Evolutionary conservation across 1,284 basidiomycete species (phyloP).

Genomic region (Cryptococcus jaspeensis): DNA sequence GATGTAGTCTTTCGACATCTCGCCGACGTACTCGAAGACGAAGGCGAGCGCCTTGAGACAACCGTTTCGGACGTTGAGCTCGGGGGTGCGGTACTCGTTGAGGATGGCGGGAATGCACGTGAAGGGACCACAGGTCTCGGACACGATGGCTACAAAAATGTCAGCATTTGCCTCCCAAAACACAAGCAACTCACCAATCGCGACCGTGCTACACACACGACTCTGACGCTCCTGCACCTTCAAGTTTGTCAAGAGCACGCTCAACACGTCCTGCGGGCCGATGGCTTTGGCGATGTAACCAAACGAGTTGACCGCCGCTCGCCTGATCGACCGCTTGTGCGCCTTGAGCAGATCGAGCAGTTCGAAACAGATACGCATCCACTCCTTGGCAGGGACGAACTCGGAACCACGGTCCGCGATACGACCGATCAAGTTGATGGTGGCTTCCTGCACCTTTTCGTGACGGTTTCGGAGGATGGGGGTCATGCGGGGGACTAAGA

Average conservation of each 20-base stretch:
- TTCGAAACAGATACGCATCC: slow-evolving; percentile 99
- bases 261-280: slow-evolving; percentile 97
- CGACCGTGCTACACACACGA: slow-evolving; percentile 97
- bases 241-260: slow-evolving; percentile 92
- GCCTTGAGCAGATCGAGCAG: slow-evolving; percentile 95
- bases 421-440: slow-evolving; percentile 98
- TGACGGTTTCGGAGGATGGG: slow-evolving; percentile 98
- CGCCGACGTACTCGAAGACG: slow-evolving; percentile 99
- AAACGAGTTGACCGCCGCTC: slow-evolving; percentile 98
- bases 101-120: slow-evolving; percentile 98
- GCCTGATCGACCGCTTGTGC: slow-evolving; percentile 98
- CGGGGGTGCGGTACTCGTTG: slow-evolving; percentile 97
- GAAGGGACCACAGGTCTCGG: slow-evolving; percentile 97
- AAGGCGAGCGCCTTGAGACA: slow-evolving; percentile 98
- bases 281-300: slow-evolving; percentile 99
- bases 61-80: slow-evolving; percentile 98
- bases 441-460: slow-evolving; percentile 99
- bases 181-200: slow-evolving; percentile 63
- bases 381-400: slow-evolving; percentile 96
- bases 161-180: background rate
- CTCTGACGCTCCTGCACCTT: slow-evolving; percentile 98
- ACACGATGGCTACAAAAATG: slow-evolving; percentile 68
- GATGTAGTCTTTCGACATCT: slow-evolving; percentile 97
- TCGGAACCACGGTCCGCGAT: slow-evolving; percentile 99
- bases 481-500: slow-evolving; percentile 93